A percentile compares a stretch with the other conserved stretches of the same genome.
phyloP scores from a whole-genome alignment of 2,329 filamentous ascomycete genomes.

The Neonectria sp. region DNA sequence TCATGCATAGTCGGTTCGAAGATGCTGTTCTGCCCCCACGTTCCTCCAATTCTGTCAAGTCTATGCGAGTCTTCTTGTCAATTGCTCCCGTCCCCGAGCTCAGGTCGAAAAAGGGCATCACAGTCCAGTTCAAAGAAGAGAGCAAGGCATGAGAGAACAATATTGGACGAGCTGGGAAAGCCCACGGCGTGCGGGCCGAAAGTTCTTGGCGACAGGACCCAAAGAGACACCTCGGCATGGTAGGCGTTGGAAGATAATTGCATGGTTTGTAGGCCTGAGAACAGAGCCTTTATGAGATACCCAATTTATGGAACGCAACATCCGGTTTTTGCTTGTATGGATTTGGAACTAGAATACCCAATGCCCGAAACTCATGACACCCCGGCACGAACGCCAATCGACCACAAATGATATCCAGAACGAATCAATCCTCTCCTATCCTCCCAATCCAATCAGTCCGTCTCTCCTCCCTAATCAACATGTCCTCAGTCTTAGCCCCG shows the following conservation, averaged over 20 bases:
- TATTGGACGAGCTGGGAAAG: not conserved
- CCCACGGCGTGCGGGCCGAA: slow-evolving; percentile 5
- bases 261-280: slow-evolving; percentile 10
- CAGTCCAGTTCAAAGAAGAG: slow-evolving; percentile 62
- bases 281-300: slow-evolving; percentile 38
- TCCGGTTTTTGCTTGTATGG: slow-evolving; percentile 34
- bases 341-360: slow-evolving; percentile 35
- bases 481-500: not conserved
- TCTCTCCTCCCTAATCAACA: not conserved
- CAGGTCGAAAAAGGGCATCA: slow-evolving; percentile 62
- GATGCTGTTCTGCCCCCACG: slow-evolving; percentile 64
- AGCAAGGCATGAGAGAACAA: slow-evolving; percentile 29
- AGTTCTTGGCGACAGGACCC: slow-evolving; percentile 2
- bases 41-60: slow-evolving; percentile 63
- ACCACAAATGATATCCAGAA: slow-evolving; percentile 26
- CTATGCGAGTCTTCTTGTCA: slow-evolving; percentile 75
- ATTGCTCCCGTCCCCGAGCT: slow-evolving; percentile 68
- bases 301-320: slow-evolving; percentile 33
- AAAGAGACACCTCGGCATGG: not conserved
- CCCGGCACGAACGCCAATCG: slow-evolving; percentile 41
- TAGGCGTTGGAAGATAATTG: slow-evolving; percentile 29
- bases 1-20: slow-evolving; percentile 70
- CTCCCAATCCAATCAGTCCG: slow-evolving; percentile 12
- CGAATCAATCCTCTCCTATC: slow-evolving; percentile 12
- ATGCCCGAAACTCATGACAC: slow-evolving; percentile 33